These are phyloP conservation scores for Podaxis sp. DNA, from an alignment of 768 basidiomycete genomes.

Conservation along the genomic window DNA sequence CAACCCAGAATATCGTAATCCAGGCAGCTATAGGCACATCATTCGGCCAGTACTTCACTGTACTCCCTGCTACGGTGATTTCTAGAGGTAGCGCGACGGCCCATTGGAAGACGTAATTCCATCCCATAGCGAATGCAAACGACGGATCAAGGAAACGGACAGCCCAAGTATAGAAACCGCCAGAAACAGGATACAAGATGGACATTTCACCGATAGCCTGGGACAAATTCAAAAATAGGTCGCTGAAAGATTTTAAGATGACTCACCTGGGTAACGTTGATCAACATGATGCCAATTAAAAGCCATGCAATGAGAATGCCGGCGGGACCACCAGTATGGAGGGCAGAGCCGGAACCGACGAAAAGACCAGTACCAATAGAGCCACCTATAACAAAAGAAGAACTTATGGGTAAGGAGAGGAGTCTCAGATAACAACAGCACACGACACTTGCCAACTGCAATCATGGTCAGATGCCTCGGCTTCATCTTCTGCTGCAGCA, in stretches of 20 bases:
- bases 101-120: constrained; percentile 52
- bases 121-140: constrained; percentile 50
- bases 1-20: constrained; percentile 45
- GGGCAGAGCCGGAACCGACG: constrained; percentile 43
- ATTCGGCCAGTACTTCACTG: constrained; percentile 44
- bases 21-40: constrained; percentile 40
- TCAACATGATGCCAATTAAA: constrained; percentile 46
- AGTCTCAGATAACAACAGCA: not conserved
- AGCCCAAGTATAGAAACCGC: constrained; percentile 48
- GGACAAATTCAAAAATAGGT: not conserved
- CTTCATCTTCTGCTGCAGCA: constrained; percentile 51
- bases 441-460: constrained; percentile 41
- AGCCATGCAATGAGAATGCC: constrained; percentile 45
- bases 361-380: constrained; percentile 51
- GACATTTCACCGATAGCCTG: constrained; percentile 52
- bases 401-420: not conserved
- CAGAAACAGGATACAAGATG: constrained; percentile 48
- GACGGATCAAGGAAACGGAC: constrained; percentile 47
- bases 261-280: constrained; percentile 45
- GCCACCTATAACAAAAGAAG: constrained; percentile 31
- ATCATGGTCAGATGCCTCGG: constrained; percentile 48
- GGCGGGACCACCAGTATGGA: constrained; percentile 41
- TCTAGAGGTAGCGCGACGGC: constrained; percentile 43
- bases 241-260: not conserved
- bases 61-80: constrained; percentile 45